Evolutionary conservation across 2,329 filamentous ascomycete genomes (phyloP), one percentile per base, ranked within the genome.

Genomic region (Aspergillus transmontanensis): DNA sequence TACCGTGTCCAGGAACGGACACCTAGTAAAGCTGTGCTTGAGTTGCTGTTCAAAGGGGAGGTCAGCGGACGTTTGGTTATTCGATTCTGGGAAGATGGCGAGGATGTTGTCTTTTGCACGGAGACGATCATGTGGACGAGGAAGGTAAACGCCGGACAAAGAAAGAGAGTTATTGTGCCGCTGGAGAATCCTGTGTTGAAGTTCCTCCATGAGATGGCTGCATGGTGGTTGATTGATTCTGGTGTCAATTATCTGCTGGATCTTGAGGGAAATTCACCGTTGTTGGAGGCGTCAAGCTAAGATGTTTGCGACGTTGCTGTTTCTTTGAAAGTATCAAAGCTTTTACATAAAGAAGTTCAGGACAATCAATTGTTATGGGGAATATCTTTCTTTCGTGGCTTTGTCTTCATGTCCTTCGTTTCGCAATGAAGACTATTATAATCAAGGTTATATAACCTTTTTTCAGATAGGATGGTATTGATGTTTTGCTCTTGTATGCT

Each of bases 151-250:
- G 41, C n/a, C 63, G 21, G 11, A 58, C 59, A 28, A 60, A 30
- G 21, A 68, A 50, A 30, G 26, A 28, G 16, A 10, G 46, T 4
- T 11, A 19, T 50, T 3, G 26, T 78, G 69, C 75, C 75, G 12
- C 62, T 78, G 55, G 75, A 78, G 59, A 71, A 65, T 19, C 62
- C 62, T 14, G n/a, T 70, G 30, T 14, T 72, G n/a, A 67, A 66
- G 11, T 77, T 70, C 59, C 60, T 78, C 60, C 75, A 78, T 64
- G 75, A 78, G 58, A 66, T 72, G 36, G 71, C 73, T 23, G 58
- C 74, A 32, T 78, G 76, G 76, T 78, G 75, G 75, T 67, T 78
- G 61, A 57, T 78, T 58, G 75, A 75, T 60, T 76, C 74, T 11
- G 76, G 75, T 5, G 68, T 73, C 23, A 57, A 56, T 26, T 78